These are phyloP conservation scores for Tylopilus intermedius DNA, from an alignment of 768 basidiomycete species.

Conservation along the genomic window DNA sequence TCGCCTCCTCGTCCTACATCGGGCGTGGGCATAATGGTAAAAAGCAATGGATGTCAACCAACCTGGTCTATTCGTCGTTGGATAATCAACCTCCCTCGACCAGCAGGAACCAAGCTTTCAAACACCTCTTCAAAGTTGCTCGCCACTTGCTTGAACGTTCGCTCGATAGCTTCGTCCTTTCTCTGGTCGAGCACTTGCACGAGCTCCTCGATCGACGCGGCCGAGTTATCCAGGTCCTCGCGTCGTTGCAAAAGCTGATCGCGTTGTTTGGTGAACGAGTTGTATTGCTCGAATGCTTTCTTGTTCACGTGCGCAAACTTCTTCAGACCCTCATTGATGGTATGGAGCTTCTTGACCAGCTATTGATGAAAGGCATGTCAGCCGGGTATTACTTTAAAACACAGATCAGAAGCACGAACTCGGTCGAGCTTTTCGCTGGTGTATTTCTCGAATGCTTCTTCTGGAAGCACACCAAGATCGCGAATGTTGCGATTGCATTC, in stretches of 20 bases:
- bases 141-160: slow-evolving; percentile 97
- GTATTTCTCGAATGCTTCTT: slow-evolving; percentile 97
- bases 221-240: slow-evolving; percentile 88
- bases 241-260: slow-evolving; percentile 84
- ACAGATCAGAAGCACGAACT: slow-evolving; percentile 41
- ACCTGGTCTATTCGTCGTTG: slow-evolving; percentile 87
- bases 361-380: slow-evolving; percentile 30
- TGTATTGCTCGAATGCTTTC: slow-evolving; percentile 98
- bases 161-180: slow-evolving; percentile 97
- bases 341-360: slow-evolving; percentile 91
- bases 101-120: slow-evolving; percentile 91
- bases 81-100: slow-evolving; percentile 86
- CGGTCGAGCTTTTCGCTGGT: slow-evolving; percentile 82
- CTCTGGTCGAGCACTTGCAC: slow-evolving; percentile 92
- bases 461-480: slow-evolving; percentile 92
- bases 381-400: neutral
- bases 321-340: slow-evolving; percentile 87
- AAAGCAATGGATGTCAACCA: neutral
- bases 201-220: slow-evolving; percentile 84
- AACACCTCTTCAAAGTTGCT: slow-evolving; percentile 97
- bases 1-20: slow-evolving; percentile 57
- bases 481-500: slow-evolving; percentile 95
- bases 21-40: neutral
- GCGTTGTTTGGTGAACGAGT: slow-evolving; percentile 95
- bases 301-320: slow-evolving; percentile 99